Percentiles rank a stretch among this genome's conserved stretches.
phyloP scores from a whole-genome alignment of 78 protist species.

The Dictyostelium capitatum region DNA sequence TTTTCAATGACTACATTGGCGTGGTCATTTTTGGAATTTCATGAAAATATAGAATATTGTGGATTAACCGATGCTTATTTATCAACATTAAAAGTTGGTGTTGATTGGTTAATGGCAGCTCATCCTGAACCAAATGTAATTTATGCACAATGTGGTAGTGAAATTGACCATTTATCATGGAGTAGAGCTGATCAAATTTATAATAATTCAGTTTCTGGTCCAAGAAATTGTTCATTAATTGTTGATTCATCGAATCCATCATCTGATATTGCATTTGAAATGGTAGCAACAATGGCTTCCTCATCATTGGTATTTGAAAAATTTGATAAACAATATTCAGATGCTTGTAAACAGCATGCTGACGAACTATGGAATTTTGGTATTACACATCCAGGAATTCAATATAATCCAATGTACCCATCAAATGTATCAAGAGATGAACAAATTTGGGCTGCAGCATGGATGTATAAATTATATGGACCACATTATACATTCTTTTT shows the following conservation, averaged over 20 bases:
- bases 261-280: slow-evolving; percentile 62
- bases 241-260: slow-evolving; percentile 16
- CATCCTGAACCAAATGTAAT: background rate
- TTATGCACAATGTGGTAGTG: background rate
- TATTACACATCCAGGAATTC: slow-evolving; percentile 20
- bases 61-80: background rate
- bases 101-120: slow-evolving; percentile 17
- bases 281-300: slow-evolving; percentile 30
- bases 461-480: slow-evolving; percentile 45
- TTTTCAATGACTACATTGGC: slow-evolving; percentile 15
- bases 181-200: background rate
- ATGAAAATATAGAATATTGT: slow-evolving; percentile 17
- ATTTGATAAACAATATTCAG: slow-evolving; percentile 25
- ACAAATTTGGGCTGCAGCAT: slow-evolving; percentile 50
- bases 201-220: slow-evolving; percentile 24
- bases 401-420: slow-evolving; percentile 39
- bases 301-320: slow-evolving; percentile 6
- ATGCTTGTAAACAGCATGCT: slow-evolving; percentile 28
- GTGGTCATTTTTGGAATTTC: slow-evolving; percentile 11
- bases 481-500: slow-evolving; percentile 6
- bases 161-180: background rate
- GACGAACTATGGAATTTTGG: slow-evolving; percentile 41
- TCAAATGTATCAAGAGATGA: slow-evolving; percentile 62
- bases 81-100: background rate
- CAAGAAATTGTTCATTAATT: slow-evolving; percentile 9